phyloP scores from a whole-genome alignment of 2,329 filamentous ascomycete genomes.

The Fusarium sterilihyphosum region DNA sequence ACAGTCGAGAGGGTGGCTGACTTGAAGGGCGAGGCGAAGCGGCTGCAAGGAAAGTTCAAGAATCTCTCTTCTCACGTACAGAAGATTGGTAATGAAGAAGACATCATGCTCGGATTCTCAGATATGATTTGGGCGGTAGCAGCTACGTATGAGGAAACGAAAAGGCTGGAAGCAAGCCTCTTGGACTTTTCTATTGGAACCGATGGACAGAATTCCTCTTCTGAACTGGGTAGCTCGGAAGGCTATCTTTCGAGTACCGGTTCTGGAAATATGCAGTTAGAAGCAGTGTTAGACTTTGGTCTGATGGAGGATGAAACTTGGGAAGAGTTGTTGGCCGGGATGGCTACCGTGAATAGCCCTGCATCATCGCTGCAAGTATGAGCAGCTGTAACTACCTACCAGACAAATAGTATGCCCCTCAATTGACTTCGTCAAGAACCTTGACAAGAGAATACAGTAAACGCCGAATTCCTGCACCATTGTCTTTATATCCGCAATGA shows the following conservation, averaged over 20 bases:
- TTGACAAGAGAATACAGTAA: not conserved
- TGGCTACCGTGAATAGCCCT: not conserved
- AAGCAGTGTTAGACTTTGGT: not conserved
- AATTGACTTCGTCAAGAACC: not conserved
- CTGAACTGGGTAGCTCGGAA: not conserved
- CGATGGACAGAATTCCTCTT: not conserved
- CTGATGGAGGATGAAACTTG: constrained; percentile 1
- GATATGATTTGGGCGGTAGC: constrained; percentile 14
- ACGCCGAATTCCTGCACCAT: not conserved
- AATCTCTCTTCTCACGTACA: not conserved
- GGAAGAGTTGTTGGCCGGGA: constrained; percentile 4
- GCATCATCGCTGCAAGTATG: not conserved
- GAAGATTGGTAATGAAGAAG: not conserved
- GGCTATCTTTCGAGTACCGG: constrained; percentile 8
- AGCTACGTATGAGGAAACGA: not conserved
- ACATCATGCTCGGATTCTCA: constrained; percentile 2
- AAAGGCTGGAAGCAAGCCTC: not conserved
- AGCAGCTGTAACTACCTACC: not conserved
- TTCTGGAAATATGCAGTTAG: not conserved
- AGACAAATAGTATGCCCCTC: no score
- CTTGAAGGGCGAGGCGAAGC: not conserved
- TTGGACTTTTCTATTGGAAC: not conserved
- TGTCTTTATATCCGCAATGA: not conserved
- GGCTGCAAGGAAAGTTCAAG: not conserved
- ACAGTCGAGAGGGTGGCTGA: not conserved